A percentile compares a stretch with the other conserved stretches of the same genome.
phyloP scores from a whole-genome alignment of 176 grass and related monocot species.

The Lolium multiflorum region DNA sequence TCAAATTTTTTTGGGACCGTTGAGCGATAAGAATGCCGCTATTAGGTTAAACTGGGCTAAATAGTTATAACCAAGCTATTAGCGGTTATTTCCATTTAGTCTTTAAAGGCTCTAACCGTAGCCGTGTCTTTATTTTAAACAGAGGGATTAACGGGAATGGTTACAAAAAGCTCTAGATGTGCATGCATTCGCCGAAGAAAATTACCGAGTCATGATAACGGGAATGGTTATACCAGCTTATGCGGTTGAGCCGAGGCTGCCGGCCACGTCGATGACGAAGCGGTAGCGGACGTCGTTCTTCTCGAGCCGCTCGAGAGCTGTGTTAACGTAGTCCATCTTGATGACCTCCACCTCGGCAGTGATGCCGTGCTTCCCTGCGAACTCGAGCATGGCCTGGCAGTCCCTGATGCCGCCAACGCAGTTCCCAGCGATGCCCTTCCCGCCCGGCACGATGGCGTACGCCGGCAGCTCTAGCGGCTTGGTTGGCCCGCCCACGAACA shows the following conservation, averaged over 20 bases:
- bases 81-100: too few relatives aligned
- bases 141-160: too few relatives aligned
- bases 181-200: too few relatives aligned
- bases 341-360: conserved; percentile 68
- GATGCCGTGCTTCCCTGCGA: conserved; percentile 61
- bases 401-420: conserved; percentile 61
- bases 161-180: too few relatives aligned
- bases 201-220: too few relatives aligned
- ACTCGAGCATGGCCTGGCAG: conserved; percentile 71
- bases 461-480: conserved; percentile 68
- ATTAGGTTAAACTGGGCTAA: too few relatives aligned
- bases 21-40: too few relatives aligned
- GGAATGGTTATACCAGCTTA: background rate
- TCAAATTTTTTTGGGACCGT: too few relatives aligned
- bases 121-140: too few relatives aligned
- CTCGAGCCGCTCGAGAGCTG: conserved; percentile 60
- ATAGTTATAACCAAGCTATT: too few relatives aligned
- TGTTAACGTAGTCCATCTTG: conserved; percentile 79
- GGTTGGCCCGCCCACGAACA: conserved; percentile 60
- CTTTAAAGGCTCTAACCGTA: too few relatives aligned
- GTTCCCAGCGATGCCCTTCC: conserved; percentile 64
- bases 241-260: conserved; percentile 31
- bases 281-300: conserved; percentile 75
- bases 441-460: conserved; percentile 57
- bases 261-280: conserved; percentile 62